Percentiles rank a stretch among this genome's conserved stretches.
phyloP scores from a whole-genome alignment of 176 grass and related monocot species.

The Puya raimondii region DNA sequence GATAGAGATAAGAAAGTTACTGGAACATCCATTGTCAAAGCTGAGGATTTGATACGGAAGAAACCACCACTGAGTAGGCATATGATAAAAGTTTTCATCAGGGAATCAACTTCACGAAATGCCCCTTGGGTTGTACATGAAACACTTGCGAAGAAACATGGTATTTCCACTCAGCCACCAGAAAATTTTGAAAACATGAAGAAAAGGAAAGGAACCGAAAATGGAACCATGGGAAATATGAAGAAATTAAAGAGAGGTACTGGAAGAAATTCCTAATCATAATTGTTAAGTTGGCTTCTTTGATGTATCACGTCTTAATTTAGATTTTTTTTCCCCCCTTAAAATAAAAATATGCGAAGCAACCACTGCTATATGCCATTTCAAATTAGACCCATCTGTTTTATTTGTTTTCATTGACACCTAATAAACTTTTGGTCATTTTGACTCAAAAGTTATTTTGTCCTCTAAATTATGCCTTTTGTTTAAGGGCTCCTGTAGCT shows the following conservation, averaged over 20 bases:
- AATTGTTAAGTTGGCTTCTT: neutral
- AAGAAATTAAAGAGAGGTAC: constrained; percentile 42
- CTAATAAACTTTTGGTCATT: neutral
- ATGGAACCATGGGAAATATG: constrained; percentile 26
- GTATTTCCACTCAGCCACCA: constrained; percentile 47
- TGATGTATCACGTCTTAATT: no score
- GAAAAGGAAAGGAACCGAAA: constrained; percentile 34
- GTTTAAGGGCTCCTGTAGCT: no score
- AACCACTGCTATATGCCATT: no score
- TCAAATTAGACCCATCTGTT: no score
- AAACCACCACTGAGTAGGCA: constrained; percentile 47
- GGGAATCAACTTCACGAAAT: constrained; percentile 51
- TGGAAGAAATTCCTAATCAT: neutral
- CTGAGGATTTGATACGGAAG: constrained; percentile 48
- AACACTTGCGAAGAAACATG: constrained; percentile 61
- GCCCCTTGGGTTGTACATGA: constrained; percentile 68
- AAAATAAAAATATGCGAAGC: no score
- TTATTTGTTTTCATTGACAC: no score
- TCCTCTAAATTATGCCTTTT: neutral
- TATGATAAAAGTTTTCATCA: constrained; percentile 62
- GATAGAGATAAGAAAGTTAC: constrained; percentile 47
- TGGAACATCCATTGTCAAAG: constrained; percentile 47
- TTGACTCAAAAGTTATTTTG: neutral
- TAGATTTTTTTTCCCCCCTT: no score
- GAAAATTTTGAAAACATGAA: constrained; percentile 37